Evolutionary conservation across 2,329 filamentous ascomycete genomes (phyloP).

Genomic region (Xylaria arbuscula): DNA sequence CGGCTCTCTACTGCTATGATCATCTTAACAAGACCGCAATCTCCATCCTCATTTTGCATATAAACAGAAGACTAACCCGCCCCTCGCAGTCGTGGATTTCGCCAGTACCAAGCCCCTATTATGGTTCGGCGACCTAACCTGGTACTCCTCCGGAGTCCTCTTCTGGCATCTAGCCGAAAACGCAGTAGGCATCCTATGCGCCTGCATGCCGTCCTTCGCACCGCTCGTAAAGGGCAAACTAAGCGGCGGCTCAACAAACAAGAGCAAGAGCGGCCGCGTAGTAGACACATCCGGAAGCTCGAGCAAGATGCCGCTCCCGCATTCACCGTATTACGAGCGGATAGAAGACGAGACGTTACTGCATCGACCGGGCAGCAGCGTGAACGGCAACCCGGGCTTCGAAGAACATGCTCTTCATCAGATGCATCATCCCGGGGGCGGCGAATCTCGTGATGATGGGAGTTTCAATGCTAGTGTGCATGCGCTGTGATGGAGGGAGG

Average conservation of each 20-base stretch:
- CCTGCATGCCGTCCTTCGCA: slow-evolving; percentile 37
- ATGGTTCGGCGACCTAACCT: slow-evolving; percentile 36
- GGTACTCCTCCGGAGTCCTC: slow-evolving; percentile 35
- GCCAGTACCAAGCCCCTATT: slow-evolving; percentile 10
- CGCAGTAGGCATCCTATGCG: slow-evolving; percentile 34
- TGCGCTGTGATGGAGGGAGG: not conserved
- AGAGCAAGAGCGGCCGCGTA: slow-evolving; percentile 7
- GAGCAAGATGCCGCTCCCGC: slow-evolving; percentile 1
- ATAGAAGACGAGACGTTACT: slow-evolving; percentile 27
- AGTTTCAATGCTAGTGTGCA: slow-evolving; percentile 12
- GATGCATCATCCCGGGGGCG: not conserved
- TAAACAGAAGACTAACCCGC: slow-evolving; percentile 11
- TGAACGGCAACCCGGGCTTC: not conserved
- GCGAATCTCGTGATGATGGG: slow-evolving; percentile 11
- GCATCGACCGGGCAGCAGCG: not conserved
- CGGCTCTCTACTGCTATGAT: no score
- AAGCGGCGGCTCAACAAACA: not conserved
- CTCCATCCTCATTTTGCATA: not conserved
- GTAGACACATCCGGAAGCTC: slow-evolving; percentile 7
- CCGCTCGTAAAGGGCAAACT: slow-evolving; percentile 22
- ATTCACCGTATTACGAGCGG: slow-evolving; percentile 24
- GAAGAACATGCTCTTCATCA: slow-evolving; percentile 21
- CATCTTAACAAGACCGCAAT: no score
- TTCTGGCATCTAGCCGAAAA: slow-evolving; percentile 43
- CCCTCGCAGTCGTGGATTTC: slow-evolving; percentile 32